These are phyloP conservation scores for Vitis rupestris DNA, from an alignment of 164 flowering plant species.

Conservation along the genomic window DNA sequence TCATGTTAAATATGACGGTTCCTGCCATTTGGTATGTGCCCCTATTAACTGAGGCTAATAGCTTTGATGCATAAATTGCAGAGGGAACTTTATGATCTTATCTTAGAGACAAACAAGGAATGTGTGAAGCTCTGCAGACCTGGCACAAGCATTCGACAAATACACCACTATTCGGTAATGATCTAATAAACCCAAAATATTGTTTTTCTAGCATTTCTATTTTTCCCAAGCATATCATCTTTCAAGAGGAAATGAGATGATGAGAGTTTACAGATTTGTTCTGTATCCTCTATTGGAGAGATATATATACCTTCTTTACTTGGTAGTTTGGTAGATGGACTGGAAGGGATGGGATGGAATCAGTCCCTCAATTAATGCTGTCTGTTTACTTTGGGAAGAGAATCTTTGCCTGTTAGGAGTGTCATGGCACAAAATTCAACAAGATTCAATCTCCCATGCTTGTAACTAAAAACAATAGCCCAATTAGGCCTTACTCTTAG, in stretches of 20 bases:
- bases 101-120: slow-evolving; percentile 84
- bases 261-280: not conserved
- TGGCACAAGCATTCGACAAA: slow-evolving; percentile 72
- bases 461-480: too few relatives aligned
- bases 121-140: slow-evolving; percentile 85
- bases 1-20: not conserved
- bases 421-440: too few relatives aligned
- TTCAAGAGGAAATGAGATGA: not conserved
- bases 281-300: not conserved
- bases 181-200: slow-evolving; percentile 3
- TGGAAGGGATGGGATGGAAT: not conserved
- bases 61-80: slow-evolving; percentile 33
- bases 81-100: slow-evolving; percentile 85
- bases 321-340: not conserved
- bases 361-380: too few relatives aligned
- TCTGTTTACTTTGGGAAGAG: too few relatives aligned
- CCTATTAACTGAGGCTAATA: slow-evolving; percentile 7
- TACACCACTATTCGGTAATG: slow-evolving; percentile 80
- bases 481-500: too few relatives aligned
- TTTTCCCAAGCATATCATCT: not conserved
- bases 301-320: not conserved
- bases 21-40: not conserved
- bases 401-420: too few relatives aligned
- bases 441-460: too few relatives aligned
- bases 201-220: slow-evolving; percentile 2